A percentile compares a stretch with the other conserved stretches of the same genome.
phyloP scores from a whole-genome alignment of 1,284 basidiomycete genomes.

The Sporisorium scitamineum region DNA sequence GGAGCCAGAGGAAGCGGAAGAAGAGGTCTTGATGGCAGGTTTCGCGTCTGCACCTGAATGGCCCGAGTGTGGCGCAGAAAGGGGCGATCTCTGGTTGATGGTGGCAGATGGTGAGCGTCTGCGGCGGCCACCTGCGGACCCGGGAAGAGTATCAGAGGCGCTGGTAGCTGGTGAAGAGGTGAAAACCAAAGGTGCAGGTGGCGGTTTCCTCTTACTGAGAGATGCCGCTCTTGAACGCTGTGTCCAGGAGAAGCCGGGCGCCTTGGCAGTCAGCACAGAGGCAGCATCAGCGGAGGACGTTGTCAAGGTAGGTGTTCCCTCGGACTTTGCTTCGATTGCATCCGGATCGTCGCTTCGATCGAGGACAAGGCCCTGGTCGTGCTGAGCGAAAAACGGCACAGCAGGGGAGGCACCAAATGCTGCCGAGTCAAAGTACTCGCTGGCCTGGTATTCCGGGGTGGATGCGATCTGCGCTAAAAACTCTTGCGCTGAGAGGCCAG shows the following conservation, averaged over 20 bases:
- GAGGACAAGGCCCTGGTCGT: background rate
- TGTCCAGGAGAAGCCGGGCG: conserved; percentile 25
- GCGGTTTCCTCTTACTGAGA: conserved; percentile 25
- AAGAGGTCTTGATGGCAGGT: background rate
- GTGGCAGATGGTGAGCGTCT: conserved; percentile 28
- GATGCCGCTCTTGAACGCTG: conserved; percentile 28
- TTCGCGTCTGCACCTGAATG: background rate
- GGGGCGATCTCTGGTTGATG: conserved; percentile 26
- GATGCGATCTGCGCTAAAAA: conserved; percentile 44
- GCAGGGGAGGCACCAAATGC: background rate
- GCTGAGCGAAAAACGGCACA: conserved; percentile 1
- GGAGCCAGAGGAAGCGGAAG: conserved; percentile 8
- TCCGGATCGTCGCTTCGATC: background rate
- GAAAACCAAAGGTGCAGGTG: conserved; percentile 39
- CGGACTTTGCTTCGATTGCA: background rate
- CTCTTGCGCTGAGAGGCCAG: conserved; percentile 31
- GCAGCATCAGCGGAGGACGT: conserved; percentile 1
- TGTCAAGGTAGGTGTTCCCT: conserved; percentile 4
- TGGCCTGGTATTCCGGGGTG: conserved; percentile 41
- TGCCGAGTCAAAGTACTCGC: conserved; percentile 27
- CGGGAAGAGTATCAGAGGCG: conserved; percentile 25
- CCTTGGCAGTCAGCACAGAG: conserved; percentile 11
- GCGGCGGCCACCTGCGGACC: conserved; percentile 18
- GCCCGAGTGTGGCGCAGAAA: conserved; percentile 22
- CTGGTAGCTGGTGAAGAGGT: conserved; percentile 34